Conservation (phyloP, 371 early-diverging fungal genomes). For the Choanephora cucurbitarum region DNA sequence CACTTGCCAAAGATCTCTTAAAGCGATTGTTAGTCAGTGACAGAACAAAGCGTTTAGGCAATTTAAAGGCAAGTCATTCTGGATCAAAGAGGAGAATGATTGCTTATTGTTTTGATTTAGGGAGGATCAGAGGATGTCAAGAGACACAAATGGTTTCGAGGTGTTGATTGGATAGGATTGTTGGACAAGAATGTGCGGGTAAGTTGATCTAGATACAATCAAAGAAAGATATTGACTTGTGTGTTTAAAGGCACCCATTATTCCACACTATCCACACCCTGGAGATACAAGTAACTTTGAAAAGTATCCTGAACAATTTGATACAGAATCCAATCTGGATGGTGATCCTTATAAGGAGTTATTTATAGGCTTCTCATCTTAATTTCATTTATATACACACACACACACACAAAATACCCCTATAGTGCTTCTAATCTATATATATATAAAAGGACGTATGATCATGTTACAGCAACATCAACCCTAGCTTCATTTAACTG, state of each 20-base stretch:
- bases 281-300: constrained; percentile 98
- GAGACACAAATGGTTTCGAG: constrained; percentile 84
- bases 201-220: constrained; percentile 3
- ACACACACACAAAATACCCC: neutral
- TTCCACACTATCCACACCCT: constrained; percentile 83
- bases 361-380: constrained; percentile 44
- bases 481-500: no score
- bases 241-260: constrained; percentile 43
- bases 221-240: neutral
- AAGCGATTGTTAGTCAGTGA: constrained; percentile 86
- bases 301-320: constrained; percentile 81
- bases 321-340: constrained; percentile 30
- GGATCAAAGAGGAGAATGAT: no score
- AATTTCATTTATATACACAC: no score
- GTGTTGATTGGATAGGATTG: constrained; percentile 81
- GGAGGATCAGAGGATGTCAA: constrained; percentile 82
- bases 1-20: constrained; percentile 87
- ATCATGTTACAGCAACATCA: no score
- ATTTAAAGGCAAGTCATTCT: no score
- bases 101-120: constrained; percentile 16
- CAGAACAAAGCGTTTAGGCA: constrained; percentile 83
- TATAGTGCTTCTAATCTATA: no score
- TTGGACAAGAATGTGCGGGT: constrained; percentile 67
- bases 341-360: constrained; percentile 48
- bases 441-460: no score